phyloP scores from a whole-genome alignment of 2,329 filamentous ascomycete species.

The Neofusicoccum ribis region DNA sequence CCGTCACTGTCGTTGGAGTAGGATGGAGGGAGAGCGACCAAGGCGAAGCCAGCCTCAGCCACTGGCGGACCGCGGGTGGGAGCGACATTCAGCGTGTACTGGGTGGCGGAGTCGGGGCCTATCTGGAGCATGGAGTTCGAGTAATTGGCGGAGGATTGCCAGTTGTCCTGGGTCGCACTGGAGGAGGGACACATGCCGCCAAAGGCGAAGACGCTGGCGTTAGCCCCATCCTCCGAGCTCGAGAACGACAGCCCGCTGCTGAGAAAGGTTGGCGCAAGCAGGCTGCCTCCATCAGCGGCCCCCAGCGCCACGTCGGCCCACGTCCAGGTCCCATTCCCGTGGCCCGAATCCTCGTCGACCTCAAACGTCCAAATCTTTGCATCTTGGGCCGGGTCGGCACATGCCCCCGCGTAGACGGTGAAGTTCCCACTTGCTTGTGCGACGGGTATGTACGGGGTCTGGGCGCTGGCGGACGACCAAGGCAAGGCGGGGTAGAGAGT shows the following conservation, averaged over 20 bases:
- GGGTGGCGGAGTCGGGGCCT: conserved; percentile 39
- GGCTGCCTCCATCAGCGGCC: conserved; percentile 35
- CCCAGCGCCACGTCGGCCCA: conserved; percentile 42
- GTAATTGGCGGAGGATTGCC: conserved; percentile 72
- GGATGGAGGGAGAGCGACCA: conserved; percentile 72
- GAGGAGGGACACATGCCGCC: conserved; percentile 81
- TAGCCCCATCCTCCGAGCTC: conserved; percentile 54
- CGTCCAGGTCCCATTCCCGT: conserved; percentile 58
- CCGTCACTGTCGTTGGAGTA: conserved; percentile 66
- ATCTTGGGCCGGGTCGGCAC: conserved; percentile 53
- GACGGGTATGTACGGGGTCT: conserved; percentile 65
- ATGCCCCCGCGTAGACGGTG: conserved; percentile 73
- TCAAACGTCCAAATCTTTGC: conserved; percentile 69
- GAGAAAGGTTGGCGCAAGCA: conserved; percentile 57
- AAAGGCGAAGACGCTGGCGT: conserved; percentile 69
- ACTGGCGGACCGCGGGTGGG: conserved; percentile 65
- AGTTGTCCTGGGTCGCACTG: conserved; percentile 46
- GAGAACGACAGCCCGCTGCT: conserved; percentile 68
- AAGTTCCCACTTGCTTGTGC: conserved; percentile 69
- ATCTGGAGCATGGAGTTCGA: conserved; percentile 76
- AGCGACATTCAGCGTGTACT: conserved; percentile 50
- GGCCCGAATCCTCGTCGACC: conserved; percentile 43
- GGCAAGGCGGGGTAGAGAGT: conserved; percentile 60
- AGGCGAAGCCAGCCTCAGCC: conserved; percentile 81
- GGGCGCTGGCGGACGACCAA: conserved; percentile 57